Conservation (phyloP, 257 asterid species). For the Knoxia roxburghii region DNA sequence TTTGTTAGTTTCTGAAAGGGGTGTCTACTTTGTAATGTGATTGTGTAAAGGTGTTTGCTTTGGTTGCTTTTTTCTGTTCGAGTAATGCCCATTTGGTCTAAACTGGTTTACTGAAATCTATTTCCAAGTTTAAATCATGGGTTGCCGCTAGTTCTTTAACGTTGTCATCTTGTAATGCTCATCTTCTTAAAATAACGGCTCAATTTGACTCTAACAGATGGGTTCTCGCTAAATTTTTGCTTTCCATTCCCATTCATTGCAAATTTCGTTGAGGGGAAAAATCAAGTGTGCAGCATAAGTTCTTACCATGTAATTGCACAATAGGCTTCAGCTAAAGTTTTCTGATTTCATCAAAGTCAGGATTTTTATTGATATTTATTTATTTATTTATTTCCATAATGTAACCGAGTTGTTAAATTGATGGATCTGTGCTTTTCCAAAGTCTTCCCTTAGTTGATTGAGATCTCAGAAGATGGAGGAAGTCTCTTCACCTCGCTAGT, state of each 20-base stretch:
- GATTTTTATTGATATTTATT: not conserved
- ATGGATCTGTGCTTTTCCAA: slow-evolving; percentile 23
- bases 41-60: slow-evolving; percentile 10
- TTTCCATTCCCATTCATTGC: not conserved
- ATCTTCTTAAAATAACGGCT: slow-evolving; percentile 11
- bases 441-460: slow-evolving; percentile 18
- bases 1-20: slow-evolving; percentile 11
- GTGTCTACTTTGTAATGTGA: slow-evolving; percentile 14
- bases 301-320: slow-evolving; percentile 26
- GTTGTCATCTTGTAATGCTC: slow-evolving; percentile 11
- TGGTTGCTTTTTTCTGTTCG: not conserved
- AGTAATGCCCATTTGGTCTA: slow-evolving; percentile 15
- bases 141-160: slow-evolving; percentile 15
- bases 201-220: slow-evolving; percentile 1
- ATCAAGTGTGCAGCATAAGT: slow-evolving; percentile 1
- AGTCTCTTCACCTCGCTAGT: slow-evolving; percentile 16
- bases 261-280: not conserved
- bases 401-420: slow-evolving; percentile 12
- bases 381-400: no score
- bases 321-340: not conserved
- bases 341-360: not conserved
- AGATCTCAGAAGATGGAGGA: slow-evolving; percentile 19
- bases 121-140: slow-evolving; percentile 14
- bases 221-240: slow-evolving; percentile 16
- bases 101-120: not conserved